Base-by-base conservation (phyloP, 1,284 basidiomycete species). In the Polyporus tsugae region DNA sequence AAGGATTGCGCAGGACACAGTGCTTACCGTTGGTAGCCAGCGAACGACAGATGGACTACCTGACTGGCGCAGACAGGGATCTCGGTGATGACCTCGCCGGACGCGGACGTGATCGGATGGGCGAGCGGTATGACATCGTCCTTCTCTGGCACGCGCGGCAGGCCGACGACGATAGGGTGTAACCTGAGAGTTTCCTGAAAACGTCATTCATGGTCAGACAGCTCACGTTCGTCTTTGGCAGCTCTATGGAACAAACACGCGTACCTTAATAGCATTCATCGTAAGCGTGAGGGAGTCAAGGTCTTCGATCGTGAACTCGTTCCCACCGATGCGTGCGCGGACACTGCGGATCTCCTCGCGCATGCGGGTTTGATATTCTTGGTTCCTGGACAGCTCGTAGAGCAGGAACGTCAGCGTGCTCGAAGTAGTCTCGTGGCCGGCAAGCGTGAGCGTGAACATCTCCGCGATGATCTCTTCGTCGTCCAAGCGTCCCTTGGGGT, bases 391-490 rank as follows among this genome's bases (percentile, higher is more conserved):
- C 10, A 80, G 74, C 62, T 80, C 78, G 58, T 77, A 78, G 3
- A 80, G 62, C 17, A 77, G 39, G 75, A 76, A 81, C 1, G 72
- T 68, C 15, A 79, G 57, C 6, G 76, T 70, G 33, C 36, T 66
- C 1, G 75, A 68, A 4, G 75, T 77, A 55, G 52, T 73, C 46
- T 67, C 79, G 77, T 25, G 79, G 76, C 36, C 79, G 69, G 69
- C 75, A 7, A 74, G 64, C 5, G 75, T 71, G 70, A 80, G 64
- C 63, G 83, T 82, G 81, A 67, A 80, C 82, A 91, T 86, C 75
- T 89, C 86, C 4, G 87, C 77, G 3, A 86, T 60, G 49, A 81
- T 72, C 64, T 83, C 89, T 25, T 83, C 82, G 29, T 88, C 83
- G 4, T 72, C 82, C 61, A 90, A 77, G 63, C 79, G 80, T 10